Conservation (phyloP, 441 rosid species). For the Aquilaria agallochum region DNA sequence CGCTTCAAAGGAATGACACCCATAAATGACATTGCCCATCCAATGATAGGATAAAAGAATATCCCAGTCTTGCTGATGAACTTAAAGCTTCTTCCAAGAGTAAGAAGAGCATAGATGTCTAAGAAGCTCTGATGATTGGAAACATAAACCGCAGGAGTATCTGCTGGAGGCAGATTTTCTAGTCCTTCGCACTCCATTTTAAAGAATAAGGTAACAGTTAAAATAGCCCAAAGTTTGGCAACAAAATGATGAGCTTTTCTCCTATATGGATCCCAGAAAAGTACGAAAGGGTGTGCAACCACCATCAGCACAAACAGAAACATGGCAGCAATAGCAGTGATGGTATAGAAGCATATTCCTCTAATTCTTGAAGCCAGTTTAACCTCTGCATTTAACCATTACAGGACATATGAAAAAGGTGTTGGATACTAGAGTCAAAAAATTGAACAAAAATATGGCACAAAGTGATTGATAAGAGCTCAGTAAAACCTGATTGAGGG, state of each 20-base stretch:
- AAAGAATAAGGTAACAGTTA: slow-evolving; percentile 52
- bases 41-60: slow-evolving; percentile 74
- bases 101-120: slow-evolving; percentile 84
- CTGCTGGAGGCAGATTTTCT: slow-evolving; percentile 78
- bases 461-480: slow-evolving; percentile 7
- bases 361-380: slow-evolving; percentile 57
- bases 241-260: slow-evolving; percentile 70
- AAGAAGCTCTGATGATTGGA: slow-evolving; percentile 94
- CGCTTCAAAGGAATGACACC: slow-evolving; percentile 85
- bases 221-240: slow-evolving; percentile 78
- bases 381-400: slow-evolving; percentile 49
- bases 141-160: slow-evolving; percentile 79
- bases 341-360: slow-evolving; percentile 72
- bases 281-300: slow-evolving; percentile 72
- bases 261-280: slow-evolving; percentile 63
- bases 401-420: slow-evolving; percentile 16
- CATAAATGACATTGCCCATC: slow-evolving; percentile 95
- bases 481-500: slow-evolving; percentile 54
- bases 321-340: slow-evolving; percentile 54
- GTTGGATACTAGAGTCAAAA: slow-evolving; percentile 8
- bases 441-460: neutral
- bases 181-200: slow-evolving; percentile 56
- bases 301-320: slow-evolving; percentile 65
- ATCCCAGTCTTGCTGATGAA: slow-evolving; percentile 89
- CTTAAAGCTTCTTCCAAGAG: slow-evolving; percentile 80